Base-by-base conservation (phyloP, 441 rosid genomes). In the Jatropha podagrica region DNA sequence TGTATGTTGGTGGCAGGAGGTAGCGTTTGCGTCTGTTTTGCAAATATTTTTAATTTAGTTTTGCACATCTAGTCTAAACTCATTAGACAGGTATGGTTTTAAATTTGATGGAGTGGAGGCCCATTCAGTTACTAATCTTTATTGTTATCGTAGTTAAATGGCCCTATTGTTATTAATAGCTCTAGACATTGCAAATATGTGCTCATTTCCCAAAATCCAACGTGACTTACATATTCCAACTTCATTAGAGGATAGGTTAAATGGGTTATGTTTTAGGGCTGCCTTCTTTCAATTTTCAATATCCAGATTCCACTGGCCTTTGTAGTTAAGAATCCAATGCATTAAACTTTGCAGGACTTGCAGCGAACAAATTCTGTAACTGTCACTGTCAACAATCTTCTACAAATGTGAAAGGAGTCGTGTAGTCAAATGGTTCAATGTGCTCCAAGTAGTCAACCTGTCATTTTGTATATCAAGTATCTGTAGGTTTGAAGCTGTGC, bases 361-460 rank as follows among this genome's bases (percentile, higher is more conserved):
- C 99, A 90, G 90, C 86, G 89, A 78, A 93, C 99, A 72, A 90
- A 93, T 82, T 96, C 99, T 38, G 98, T 85, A 48, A 81, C 93
- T 63, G 90, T 91, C 41, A 93, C 97, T 74, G 98, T 96, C 87
- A 93, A 96, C 88, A 96, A 96, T 83, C 99, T 93, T 83, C 99
- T 93, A 76, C 99, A 96, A 83, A 93, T 89, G 91, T 93, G 85
- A 91, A 69, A 80, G 70, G 82, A 68, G 59, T 20, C 26, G 14
- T 11, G 44, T 44, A 58, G 5, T 61, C 44, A 27, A 65, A 12
- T 56, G 58, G 64, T 49, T 12, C 42, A 2, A 51, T 70, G 64
- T 73, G 74, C 74, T 76, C 74, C 65, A 1, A 13, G 61, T 9
- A 6, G 61, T 65, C 40, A n/a, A 17, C 66, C 63, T 59, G 62